phyloP scores from a whole-genome alignment of 305 asterid species.

The Rubia balearica region DNA sequence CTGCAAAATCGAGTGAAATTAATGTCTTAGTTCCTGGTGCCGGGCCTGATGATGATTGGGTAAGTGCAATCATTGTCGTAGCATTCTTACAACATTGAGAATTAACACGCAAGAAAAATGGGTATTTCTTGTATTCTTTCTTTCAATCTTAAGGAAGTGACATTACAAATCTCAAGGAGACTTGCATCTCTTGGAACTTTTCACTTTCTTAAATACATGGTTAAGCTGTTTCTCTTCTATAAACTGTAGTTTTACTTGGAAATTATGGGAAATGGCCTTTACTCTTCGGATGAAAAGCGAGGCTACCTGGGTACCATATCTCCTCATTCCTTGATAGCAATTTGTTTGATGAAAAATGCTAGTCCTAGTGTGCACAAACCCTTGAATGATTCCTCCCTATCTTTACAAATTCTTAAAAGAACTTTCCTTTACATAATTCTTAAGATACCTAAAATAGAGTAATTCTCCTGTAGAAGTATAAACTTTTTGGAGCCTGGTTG shows the following conservation, averaged over 20 bases:
- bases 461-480: neutral
- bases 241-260: neutral
- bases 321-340: neutral
- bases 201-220: neutral
- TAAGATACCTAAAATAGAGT: neutral
- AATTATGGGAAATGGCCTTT: neutral
- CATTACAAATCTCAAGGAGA: neutral
- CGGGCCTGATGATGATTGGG: slow-evolving; percentile 85
- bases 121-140: neutral
- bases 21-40: slow-evolving; percentile 84
- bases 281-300: neutral
- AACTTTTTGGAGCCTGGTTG: neutral
- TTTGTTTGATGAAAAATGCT: neutral
- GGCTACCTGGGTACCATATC: neutral
- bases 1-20: slow-evolving; percentile 91
- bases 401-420: neutral
- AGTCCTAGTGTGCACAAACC: neutral
- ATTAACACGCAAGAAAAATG: neutral
- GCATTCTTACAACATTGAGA: neutral
- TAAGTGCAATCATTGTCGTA: slow-evolving; percentile 29
- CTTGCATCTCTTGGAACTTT: neutral
- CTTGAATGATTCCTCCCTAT: neutral
- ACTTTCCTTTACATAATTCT: neutral
- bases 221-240: too few species aligned
- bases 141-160: neutral